Evolutionary conservation across 352 stramenopile species (phyloP).

Genomic region (Phytophthora constricta): DNA sequence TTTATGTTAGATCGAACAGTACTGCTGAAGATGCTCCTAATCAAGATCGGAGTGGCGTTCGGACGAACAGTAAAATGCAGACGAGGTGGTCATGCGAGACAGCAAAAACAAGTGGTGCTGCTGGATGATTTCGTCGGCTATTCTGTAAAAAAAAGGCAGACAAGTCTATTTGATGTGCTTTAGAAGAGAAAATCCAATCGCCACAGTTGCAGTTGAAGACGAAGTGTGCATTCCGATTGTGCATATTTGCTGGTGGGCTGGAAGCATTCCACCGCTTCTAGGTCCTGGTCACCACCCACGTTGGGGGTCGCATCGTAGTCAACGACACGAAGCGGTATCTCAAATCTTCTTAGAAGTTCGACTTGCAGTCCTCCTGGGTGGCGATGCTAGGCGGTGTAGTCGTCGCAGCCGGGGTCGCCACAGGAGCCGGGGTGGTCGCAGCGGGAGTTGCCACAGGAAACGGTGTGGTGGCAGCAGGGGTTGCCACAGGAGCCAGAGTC

Average conservation of each 20-base stretch:
- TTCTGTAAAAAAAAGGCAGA: no score
- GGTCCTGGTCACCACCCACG: constrained; percentile 11
- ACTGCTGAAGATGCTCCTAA: no score
- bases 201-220: background rate
- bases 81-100: no score
- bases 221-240: constrained; percentile 24
- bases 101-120: no score
- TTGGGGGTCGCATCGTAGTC: constrained; percentile 6
- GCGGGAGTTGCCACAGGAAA: constrained; percentile 10
- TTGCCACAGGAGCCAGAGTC: constrained; percentile 10
- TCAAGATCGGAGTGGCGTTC: no score
- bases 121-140: background rate
- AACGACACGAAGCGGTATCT: constrained; percentile 1
- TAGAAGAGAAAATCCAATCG: background rate
- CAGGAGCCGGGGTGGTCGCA: constrained; percentile 17
- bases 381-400: constrained; percentile 12
- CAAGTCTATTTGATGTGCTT: background rate
- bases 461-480: constrained; percentile 12
- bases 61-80: background rate
- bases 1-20: background rate
- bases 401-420: constrained; percentile 14
- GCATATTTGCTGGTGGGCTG: constrained; percentile 22
- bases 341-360: constrained; percentile 29
- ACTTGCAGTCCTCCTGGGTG: constrained; percentile 32
- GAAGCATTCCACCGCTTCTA: constrained; percentile 10